Evolutionary conservation across 2,329 filamentous ascomycete species (phyloP), one percentile per base, ranked within the genome.

Genomic region (Alternaria burnsii): DNA sequence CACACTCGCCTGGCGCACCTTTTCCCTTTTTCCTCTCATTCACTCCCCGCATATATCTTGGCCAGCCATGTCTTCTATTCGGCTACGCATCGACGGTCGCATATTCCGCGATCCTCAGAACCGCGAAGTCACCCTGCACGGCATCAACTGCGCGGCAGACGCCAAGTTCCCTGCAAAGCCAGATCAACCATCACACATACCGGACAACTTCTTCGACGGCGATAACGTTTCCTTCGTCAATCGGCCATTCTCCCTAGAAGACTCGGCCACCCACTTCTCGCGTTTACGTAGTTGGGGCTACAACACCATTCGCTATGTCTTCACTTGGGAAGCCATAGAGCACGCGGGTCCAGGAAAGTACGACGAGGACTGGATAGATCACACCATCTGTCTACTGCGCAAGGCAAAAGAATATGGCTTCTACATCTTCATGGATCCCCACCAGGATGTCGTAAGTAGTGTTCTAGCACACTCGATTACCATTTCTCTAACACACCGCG

Each of bases 311-410:
- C 88, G 95, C 75, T 99, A 99, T 79, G 84, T 99, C 69, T 99
- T 98, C 76, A 98, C 95, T 0, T 99, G 95, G 95, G 95, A 99
- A 80, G 94, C 95, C n/a, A 91, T 99, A 76, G 95, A 99, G 80
- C 91, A 95, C 59, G 89, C 89, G 1, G 94, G 94, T 0, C 95
- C 96, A 0, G 93, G 94, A 1, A 89, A 87, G 73, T 99, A 98
- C 77, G 96, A 99, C 72, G 93, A 99, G 75, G 89, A 91, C 63
- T 99, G 92, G 86, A 94, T 98, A 67, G 85, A 91, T 67, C 93
- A 97, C 76, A 99, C 95, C 1, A 93, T 99, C 67, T 86, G 92
- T 40, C 84, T 97, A 11, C 80, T 99, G 69, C 87, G 93, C 58
- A 84, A 93, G 66, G 94, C 94, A 38, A 97, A 94, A 76, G 85